Evolutionary conservation across 2,329 filamentous ascomycete genomes (phyloP), one percentile per base, ranked within the genome.

Genomic region (Rhexocercosporidium sp.): DNA sequence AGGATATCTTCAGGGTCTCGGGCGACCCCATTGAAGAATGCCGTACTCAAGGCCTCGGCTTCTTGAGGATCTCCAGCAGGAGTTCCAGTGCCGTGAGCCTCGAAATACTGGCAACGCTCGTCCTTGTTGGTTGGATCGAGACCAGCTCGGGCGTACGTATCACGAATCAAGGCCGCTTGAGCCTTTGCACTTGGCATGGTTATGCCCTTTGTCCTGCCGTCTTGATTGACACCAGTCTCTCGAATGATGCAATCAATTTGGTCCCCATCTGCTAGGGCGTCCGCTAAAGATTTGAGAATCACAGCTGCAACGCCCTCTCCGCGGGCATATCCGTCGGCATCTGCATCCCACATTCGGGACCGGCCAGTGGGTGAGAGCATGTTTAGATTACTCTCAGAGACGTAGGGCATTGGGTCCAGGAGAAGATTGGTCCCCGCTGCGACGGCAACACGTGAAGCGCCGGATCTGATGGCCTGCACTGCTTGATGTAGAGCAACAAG

Each of bases 301-400:
- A 91, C 76, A 12, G 86, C 81, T 0, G 82, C 86, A 34, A 86
- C 80, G 0, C 88, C 89, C 70, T 92, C 54, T 47, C 88, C 88
- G 41, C 88, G 81, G 0, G 84, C 87, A 72, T 91, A 91, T 0
- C 89, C 89, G 65, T 88, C 84, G n/a, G 87, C 89, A 1, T 82
- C 79, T 12, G 80, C 71, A 69, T 90, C 88, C 70, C 87, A 89
- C 7, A 84, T 84, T 63, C 82, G 47, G 7, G 25, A 69, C 1
- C 37, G 53, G 0, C 71, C 66, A 12, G 34, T 44, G 3, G 64
- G 59, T 3, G 69, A 70, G 20, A 66, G 56, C 67, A 69, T 65
- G 16, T 66, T 37, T 16, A 65, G 27, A 27, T 65, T 71, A 14
- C 0, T 66, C 11, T 62, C 61, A 34, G n/a, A 22, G 12, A 68